Evolutionary conservation across 139 green algal species (phyloP).

Genomic region (Nannochloris sp.): DNA sequence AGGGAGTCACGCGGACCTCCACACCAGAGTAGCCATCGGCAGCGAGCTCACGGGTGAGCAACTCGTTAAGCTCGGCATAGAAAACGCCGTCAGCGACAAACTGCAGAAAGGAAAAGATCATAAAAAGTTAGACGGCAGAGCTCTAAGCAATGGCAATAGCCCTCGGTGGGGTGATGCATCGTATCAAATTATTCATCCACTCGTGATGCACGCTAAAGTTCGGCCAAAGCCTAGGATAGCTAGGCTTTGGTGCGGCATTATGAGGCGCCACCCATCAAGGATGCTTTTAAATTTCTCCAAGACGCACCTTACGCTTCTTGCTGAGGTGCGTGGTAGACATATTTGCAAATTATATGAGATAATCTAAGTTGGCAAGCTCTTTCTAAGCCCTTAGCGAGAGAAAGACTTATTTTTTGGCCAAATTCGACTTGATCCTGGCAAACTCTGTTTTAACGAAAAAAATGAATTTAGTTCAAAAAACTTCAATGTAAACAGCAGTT

Average conservation of each 20-base stretch:
- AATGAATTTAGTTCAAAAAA: not conserved
- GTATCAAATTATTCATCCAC: not conserved
- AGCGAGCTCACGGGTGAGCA: constrained; percentile 89
- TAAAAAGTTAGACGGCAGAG: not conserved
- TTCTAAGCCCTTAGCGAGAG: not conserved
- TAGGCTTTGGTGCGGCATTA: not conserved
- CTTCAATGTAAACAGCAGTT: not conserved
- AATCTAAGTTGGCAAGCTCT: not conserved
- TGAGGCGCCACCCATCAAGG: no score
- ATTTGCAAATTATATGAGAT: constrained; percentile 2
- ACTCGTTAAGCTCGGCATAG: constrained; percentile 99
- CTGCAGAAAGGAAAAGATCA: constrained; percentile 43
- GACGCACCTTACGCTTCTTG: constrained; percentile 45
- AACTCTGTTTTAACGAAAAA: not conserved
- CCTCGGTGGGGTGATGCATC: not conserved
- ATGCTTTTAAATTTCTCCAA: not conserved
- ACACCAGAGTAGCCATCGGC: constrained; percentile 94
- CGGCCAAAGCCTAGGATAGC: no score
- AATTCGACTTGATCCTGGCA: not conserved
- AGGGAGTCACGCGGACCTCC: constrained; percentile 95
- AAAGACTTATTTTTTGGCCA: not conserved
- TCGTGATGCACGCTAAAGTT: not conserved
- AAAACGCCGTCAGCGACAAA: constrained; percentile 98
- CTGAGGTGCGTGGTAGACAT: constrained; percentile 38
- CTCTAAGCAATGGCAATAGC: not conserved